Base-by-base conservation (phyloP, 345 rosid species). In the Citrus unshiu region DNA sequence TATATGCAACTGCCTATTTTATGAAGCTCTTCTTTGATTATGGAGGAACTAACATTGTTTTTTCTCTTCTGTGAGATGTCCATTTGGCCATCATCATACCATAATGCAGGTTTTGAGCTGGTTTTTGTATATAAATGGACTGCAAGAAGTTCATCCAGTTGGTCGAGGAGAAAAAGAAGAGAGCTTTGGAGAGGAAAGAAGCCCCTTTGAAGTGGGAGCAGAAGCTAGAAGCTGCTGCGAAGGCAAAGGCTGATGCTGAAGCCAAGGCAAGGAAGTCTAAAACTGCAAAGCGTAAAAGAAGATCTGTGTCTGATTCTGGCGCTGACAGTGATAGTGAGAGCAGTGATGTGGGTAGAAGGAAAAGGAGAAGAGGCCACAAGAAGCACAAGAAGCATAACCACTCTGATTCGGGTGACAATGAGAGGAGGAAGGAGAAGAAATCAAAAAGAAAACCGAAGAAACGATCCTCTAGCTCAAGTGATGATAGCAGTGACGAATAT, bases 41-140 rank as follows among this genome's bases (percentile, higher is more conserved):
- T 79, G 72, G 89, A 87, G 75, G 89, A 93, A 74, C 92, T 94
- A 87, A 96, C 95, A 94, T 88, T 94, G 91, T 85, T 85, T 89
- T 86, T 91, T 90, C 95, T 92, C 97, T 92, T 93, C 86, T 92
- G 87, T 94, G 99, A 96, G 99, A 96, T 90, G 98, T 74, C 85
- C 94, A 90, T 92, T 85, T 68, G 90, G 87, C 78, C 91, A 85
- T 90, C 84, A 77, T 89, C 97, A 84, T 93, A 86, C 92, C 87
- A 85, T 84, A 86, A 96, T 96, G 98, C 97, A 96, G 99, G 77
- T 84, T 51, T 91, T 90, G 91, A 88, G 83, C 82, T 90, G 86
- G 82, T 78, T 88, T 90, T 83, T 84, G 14, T 66, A 61, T 77
- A 65, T 57, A 87, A 90, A 95, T 94, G 98, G 98, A 95, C 92